phyloP scores from a whole-genome alignment of 2,329 filamentous ascomycete species.

The Lomentospora prolificans region DNA sequence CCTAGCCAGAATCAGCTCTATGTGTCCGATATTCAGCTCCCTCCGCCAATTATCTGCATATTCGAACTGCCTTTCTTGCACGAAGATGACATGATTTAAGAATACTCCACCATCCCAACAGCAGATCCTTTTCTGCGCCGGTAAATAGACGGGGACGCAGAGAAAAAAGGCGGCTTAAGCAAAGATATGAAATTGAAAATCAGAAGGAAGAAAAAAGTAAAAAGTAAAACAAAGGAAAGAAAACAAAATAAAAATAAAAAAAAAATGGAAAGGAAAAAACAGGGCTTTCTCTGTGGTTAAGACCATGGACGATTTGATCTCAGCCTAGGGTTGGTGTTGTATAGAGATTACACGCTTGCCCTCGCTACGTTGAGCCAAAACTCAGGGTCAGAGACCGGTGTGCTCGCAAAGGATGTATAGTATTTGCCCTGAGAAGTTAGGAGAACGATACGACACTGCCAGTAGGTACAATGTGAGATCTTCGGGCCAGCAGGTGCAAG shows the following conservation, averaged over 20 bases:
- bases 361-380: too few species aligned
- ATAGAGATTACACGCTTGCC: too few species aligned
- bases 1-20: neutral
- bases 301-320: too few species aligned
- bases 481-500: neutral
- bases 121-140: neutral
- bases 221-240: neutral
- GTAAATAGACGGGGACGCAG: neutral
- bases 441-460: neutral
- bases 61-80: too few species aligned
- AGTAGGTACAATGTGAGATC: neutral
- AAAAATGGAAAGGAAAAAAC: too few species aligned
- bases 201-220: neutral
- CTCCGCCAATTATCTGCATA: neutral
- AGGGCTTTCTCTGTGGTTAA: too few species aligned
- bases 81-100: too few species aligned
- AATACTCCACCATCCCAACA: neutral
- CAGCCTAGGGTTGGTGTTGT: too few species aligned
- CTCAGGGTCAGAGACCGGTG: too few species aligned
- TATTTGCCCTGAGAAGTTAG: too few species aligned
- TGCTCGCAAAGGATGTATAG: too few species aligned
- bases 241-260: neutral
- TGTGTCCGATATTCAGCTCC: neutral
- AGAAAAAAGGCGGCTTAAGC: neutral
- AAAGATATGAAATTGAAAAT: too few species aligned